Percentiles rank a stretch among this genome's conserved stretches.
phyloP scores from a whole-genome alignment of 208 protist species.

The Leishmania aethiopica region DNA sequence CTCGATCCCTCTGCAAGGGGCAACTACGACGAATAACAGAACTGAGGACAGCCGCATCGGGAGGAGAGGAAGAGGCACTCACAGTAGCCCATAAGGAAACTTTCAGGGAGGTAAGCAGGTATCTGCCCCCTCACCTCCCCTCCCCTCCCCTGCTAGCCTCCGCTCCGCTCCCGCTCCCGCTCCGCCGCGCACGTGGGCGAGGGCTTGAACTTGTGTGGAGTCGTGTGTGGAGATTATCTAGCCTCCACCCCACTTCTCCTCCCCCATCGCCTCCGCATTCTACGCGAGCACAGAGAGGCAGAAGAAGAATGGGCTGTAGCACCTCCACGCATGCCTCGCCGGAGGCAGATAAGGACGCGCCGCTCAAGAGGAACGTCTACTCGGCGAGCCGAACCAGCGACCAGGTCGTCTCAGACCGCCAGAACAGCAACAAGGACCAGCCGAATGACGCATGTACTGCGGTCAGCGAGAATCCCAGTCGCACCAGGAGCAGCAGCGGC shows the following conservation, averaged over 20 bases:
- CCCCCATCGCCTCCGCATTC: not conserved
- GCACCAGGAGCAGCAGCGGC: not conserved
- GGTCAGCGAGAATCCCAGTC: not conserved
- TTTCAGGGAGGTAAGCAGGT: not conserved
- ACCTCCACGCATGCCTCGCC: not conserved
- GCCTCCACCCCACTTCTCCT: not conserved
- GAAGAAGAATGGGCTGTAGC: conserved; percentile 7
- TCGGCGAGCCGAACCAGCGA: not conserved
- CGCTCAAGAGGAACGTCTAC: not conserved
- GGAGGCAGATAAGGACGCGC: not conserved
- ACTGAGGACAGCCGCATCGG: not conserved
- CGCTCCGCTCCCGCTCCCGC: not conserved
- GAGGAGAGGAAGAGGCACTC: no score
- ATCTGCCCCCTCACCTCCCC: not conserved
- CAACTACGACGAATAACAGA: not conserved
- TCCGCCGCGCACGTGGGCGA: no score
- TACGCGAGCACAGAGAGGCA: not conserved
- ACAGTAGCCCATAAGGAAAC: no score
- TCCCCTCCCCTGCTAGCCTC: not conserved
- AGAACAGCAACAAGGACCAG: not conserved
- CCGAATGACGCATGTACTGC: not conserved
- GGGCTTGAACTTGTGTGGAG: not conserved
- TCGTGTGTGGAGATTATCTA: not conserved
- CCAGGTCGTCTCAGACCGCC: not conserved
- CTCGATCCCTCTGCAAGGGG: not conserved